Evolutionary conservation across 73 alveolate species (phyloP), one percentile per base, ranked within the genome.

Genomic region (Stentor roeselii): DNA sequence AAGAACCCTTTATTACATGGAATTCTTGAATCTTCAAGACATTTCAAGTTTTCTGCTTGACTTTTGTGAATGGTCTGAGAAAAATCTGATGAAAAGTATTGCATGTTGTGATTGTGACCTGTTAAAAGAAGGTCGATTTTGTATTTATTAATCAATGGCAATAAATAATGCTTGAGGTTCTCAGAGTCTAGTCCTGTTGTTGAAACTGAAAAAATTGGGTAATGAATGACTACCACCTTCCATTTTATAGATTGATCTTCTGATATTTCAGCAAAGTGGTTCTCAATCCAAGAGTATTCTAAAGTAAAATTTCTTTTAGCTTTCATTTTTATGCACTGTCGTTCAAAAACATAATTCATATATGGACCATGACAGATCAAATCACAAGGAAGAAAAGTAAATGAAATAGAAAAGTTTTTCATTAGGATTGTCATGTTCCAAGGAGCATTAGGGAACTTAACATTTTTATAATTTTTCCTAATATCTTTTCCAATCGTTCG

Each of bases 51-150:
- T 11, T 50, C 6, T 50, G 6, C 67, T 50, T 50, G 67, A 11
- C 21, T 50, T 50, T 11, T 50, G 21, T 50, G 21, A 50, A 21
- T 6, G 6, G 67, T n/a, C n/a, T n/a, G n/a, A n/a, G n/a, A n/a
- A n/a, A n/a, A n/a, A 21, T 2, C 34, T 67, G 41, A 15, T 32
- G 37, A 27, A 67, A 30, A 34, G 34, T 67, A 67, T 32, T 67
- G 41, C 80, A 67, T 67, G 11, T 67, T 21, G 34, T 67, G 80
- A 40, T n/a, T 32, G 34, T 67, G 80, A 21, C 80, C 80, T 21
- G 80, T 30, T 32, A 67, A 67, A 1, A 67, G 42, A 21, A 34
- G 21, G 34, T 67, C 80, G 1, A 67, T 40, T 1, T 67, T 67
- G 34, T 67, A 67, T 2, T 30, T 67, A 1, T 21, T 11, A 27